Evolutionary conservation across 495 filamentous ascomycete genomes (phyloP).

Genomic region (Xylaria curta): DNA sequence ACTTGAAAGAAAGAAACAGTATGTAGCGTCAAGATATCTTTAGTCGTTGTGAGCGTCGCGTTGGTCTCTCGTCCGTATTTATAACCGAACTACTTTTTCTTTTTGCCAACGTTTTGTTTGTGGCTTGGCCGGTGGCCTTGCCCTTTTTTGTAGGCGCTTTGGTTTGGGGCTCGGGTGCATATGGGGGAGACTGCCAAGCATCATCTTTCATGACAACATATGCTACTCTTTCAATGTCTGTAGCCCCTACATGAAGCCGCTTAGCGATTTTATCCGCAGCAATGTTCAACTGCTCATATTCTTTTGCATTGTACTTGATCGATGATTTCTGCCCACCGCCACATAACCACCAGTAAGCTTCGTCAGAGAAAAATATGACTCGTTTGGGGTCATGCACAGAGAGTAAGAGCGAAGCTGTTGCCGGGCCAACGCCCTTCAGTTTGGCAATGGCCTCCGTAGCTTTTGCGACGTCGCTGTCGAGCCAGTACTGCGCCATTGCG

Average conservation of each 20-base stretch:
- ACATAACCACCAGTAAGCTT: slow-evolving; percentile 72
- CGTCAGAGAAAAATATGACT: slow-evolving; percentile 79
- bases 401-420: slow-evolving; percentile 75
- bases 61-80: slow-evolving; percentile 27
- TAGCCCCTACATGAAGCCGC: slow-evolving; percentile 60
- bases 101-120: slow-evolving; percentile 35
- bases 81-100: slow-evolving; percentile 37
- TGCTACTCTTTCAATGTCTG: slow-evolving; percentile 72
- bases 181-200: slow-evolving; percentile 15
- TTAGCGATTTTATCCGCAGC: slow-evolving; percentile 51
- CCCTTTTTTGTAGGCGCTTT: slow-evolving; percentile 17
- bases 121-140: not conserved
- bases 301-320: slow-evolving; percentile 69
- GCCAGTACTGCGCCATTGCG: slow-evolving; percentile 56
- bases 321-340: slow-evolving; percentile 48
- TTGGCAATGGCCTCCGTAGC: slow-evolving; percentile 59
- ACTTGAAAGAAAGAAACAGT: not conserved
- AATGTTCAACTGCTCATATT: slow-evolving; percentile 63
- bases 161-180: slow-evolving; percentile 1
- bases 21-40: slow-evolving; percentile 30
- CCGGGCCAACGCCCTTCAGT: slow-evolving; percentile 70
- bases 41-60: slow-evolving; percentile 35
- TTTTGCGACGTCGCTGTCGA: slow-evolving; percentile 50
- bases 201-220: slow-evolving; percentile 62
- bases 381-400: slow-evolving; percentile 62